Conservation (phyloP, 768 basidiomycete genomes). For the Tricholomella constricta region DNA sequence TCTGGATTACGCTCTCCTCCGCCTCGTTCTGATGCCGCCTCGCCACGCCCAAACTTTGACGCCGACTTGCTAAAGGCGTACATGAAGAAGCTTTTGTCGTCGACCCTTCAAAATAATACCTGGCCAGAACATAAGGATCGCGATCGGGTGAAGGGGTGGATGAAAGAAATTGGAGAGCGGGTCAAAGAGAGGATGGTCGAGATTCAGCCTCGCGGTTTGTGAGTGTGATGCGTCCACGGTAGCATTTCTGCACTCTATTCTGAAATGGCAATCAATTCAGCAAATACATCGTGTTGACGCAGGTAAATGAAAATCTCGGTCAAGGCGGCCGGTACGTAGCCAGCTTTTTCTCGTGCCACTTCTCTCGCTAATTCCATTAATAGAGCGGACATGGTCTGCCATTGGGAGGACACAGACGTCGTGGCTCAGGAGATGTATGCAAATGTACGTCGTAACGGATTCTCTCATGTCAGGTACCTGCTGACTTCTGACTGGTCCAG, state of each 20-base stretch:
- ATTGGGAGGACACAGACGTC: slow-evolving; percentile 86
- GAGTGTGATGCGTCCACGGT: slow-evolving; percentile 39
- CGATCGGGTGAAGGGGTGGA: slow-evolving; percentile 72
- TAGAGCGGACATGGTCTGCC: slow-evolving; percentile 81
- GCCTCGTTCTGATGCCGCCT: slow-evolving; percentile 62
- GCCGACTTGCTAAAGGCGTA: slow-evolving; percentile 72
- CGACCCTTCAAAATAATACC: slow-evolving; percentile 60
- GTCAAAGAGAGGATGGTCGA: slow-evolving; percentile 86
- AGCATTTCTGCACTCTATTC: slow-evolving; percentile 8
- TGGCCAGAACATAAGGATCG: slow-evolving; percentile 74
- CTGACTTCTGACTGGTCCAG: slow-evolving; percentile 38
- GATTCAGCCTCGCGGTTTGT: slow-evolving; percentile 83
- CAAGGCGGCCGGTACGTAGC: slow-evolving; percentile 78
- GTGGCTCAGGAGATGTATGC: slow-evolving; percentile 78
- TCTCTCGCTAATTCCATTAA: slow-evolving; percentile 11
- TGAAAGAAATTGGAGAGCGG: slow-evolving; percentile 82
- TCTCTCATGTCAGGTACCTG: slow-evolving; percentile 13
- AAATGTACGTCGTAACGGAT: slow-evolving; percentile 55
- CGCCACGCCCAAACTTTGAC: slow-evolving; percentile 66
- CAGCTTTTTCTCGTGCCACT: slow-evolving; percentile 10
- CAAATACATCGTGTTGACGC: slow-evolving; percentile 86
- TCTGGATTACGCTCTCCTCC: slow-evolving; percentile 62
- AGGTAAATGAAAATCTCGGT: slow-evolving; percentile 81
- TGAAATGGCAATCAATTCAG: slow-evolving; percentile 38
- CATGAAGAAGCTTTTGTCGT: slow-evolving; percentile 78